Evolutionary conservation across 345 rosid genomes (phyloP).

Genomic region (Draba incana): DNA sequence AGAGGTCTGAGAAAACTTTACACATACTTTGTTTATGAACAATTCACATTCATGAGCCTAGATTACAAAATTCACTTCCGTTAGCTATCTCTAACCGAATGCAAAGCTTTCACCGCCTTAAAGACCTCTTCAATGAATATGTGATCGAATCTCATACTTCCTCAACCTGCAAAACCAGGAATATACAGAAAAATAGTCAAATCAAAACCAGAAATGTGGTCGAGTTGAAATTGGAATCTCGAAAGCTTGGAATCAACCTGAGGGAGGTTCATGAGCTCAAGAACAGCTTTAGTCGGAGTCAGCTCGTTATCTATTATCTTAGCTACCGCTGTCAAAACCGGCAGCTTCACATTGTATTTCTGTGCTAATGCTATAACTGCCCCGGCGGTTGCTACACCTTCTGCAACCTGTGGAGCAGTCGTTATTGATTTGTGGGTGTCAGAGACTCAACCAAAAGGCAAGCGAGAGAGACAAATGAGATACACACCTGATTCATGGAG

Average conservation of each 20-base stretch:
- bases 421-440: background rate
- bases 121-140: constrained; percentile 23
- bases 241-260: constrained; percentile 51
- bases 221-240: background rate
- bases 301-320: constrained; percentile 83
- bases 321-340: constrained; percentile 92
- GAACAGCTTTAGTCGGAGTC: constrained; percentile 83
- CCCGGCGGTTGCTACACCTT: constrained; percentile 95
- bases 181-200: background rate
- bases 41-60: constrained; percentile 34
- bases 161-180: constrained; percentile 54
- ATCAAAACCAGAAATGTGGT: background rate
- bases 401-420: constrained; percentile 64
- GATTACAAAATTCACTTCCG: constrained; percentile 33
- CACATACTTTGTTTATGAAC: constrained; percentile 35
- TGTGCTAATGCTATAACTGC: constrained; percentile 95
- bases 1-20: constrained; percentile 20
- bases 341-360: constrained; percentile 91
- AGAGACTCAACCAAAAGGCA: constrained; percentile 14
- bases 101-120: constrained; percentile 26
- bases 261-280: constrained; percentile 84
- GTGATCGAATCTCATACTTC: constrained; percentile 55
- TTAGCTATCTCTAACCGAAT: constrained; percentile 31
- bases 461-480: constrained; percentile 2
- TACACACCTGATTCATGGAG: constrained; percentile 85